Evolutionary conservation across 208 protist genomes (phyloP).

Genomic region (Leishmania lainsoni): DNA sequence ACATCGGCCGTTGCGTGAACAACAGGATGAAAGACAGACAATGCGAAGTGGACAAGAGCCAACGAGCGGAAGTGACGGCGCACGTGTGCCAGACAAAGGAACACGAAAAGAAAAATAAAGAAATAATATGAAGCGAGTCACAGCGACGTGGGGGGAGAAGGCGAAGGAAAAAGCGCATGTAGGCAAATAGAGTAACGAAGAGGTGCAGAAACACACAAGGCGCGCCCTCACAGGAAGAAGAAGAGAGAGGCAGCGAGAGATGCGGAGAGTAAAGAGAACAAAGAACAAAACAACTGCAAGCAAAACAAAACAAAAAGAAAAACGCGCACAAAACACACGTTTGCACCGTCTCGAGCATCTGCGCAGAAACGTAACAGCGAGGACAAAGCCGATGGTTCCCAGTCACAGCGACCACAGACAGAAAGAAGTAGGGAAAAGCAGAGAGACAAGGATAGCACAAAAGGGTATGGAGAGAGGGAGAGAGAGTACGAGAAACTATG

Average conservation of each 20-base stretch:
- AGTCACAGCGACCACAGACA: background rate
- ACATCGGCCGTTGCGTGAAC: background rate
- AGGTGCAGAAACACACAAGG: background rate
- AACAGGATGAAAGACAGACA: background rate
- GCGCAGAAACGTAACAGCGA: background rate
- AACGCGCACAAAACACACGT: slow-evolving; percentile 1
- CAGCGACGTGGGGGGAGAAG: background rate
- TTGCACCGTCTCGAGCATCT: background rate
- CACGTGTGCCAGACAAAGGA: background rate
- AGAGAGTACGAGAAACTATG: slow-evolving; percentile 8
- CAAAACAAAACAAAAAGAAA: too few species aligned
- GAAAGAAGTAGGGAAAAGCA: slow-evolving; percentile 1
- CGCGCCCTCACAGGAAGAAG: background rate
- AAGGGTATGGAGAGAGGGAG: background rate
- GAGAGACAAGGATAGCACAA: background rate
- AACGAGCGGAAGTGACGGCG: background rate
- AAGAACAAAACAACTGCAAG: background rate
- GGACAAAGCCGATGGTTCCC: slow-evolving; percentile 1
- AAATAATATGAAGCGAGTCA: slow-evolving; percentile 1
- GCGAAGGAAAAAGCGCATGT: background rate
- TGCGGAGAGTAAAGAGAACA: background rate
- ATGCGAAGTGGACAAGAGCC: background rate
- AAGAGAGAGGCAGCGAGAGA: background rate
- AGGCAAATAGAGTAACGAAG: background rate
- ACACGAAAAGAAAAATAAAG: slow-evolving; percentile 2